These are phyloP conservation scores for Lactifluus piperatus DNA, from an alignment of 768 basidiomycete genomes.

Conservation along the genomic window DNA sequence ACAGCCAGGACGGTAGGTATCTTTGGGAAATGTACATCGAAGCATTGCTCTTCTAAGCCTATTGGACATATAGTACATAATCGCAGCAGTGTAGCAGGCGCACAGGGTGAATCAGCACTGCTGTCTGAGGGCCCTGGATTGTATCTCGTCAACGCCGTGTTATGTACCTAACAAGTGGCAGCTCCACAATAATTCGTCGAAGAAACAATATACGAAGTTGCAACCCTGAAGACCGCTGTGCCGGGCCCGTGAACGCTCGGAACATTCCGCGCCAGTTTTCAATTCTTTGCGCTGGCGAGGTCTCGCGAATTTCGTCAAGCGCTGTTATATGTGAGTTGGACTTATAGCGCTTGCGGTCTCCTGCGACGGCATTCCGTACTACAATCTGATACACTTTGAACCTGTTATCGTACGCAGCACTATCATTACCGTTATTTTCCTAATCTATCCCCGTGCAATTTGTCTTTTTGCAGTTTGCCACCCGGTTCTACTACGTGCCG, in stretches of 20 bases:
- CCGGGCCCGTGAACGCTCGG: background rate
- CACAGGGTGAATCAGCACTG: background rate
- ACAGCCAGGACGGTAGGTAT: background rate
- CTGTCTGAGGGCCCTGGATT: background rate
- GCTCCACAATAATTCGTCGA: no score
- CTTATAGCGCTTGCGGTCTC: background rate
- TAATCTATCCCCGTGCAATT: constrained; percentile 7
- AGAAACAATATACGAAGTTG: background rate
- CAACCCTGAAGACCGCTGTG: background rate
- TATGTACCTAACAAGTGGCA: background rate
- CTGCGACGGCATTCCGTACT: background rate
- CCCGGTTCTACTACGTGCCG: background rate
- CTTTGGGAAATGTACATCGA: background rate
- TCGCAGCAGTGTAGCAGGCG: background rate
- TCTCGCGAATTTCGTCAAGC: background rate
- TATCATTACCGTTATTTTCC: background rate
- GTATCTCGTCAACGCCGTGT: background rate
- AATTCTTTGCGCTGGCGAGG: background rate
- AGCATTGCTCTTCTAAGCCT: background rate
- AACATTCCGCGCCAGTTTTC: background rate
- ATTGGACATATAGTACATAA: background rate
- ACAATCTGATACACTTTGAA: background rate
- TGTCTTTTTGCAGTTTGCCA: background rate
- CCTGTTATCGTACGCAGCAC: background rate
- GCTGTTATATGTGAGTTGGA: background rate